Percentiles rank a stretch among this genome's conserved stretches.
Evolutionary conservation across 129 eudicot genomes (phyloP).

Genomic region (Ambrosia artemisiifolia): DNA sequence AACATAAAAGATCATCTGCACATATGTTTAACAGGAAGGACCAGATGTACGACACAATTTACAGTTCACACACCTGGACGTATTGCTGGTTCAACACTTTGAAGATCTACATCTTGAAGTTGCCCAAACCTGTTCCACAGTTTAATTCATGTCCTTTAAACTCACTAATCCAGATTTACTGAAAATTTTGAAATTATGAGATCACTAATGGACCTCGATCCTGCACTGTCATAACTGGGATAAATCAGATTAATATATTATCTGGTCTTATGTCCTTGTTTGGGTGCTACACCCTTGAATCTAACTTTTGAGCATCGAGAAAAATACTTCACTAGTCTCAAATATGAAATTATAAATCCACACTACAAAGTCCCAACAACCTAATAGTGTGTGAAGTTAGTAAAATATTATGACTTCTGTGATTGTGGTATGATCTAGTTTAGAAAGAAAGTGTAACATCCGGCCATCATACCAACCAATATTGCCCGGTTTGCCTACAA

Average conservation of each 20-base stretch:
- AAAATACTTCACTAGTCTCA: neutral
- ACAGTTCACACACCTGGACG: slow-evolving; percentile 63
- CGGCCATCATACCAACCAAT: too few relatives aligned
- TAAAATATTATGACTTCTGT: neutral
- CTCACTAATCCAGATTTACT: neutral
- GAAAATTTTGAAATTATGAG: neutral
- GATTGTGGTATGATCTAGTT: slow-evolving; percentile 4
- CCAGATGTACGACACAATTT: neutral
- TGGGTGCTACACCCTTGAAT: neutral
- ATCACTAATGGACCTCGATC: neutral
- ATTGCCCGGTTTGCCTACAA: too few relatives aligned
- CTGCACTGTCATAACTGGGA: neutral
- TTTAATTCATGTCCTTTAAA: neutral
- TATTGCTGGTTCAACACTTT: slow-evolving; percentile 87
- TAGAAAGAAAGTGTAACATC: neutral
- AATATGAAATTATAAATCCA: neutral
- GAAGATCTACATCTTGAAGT: slow-evolving; percentile 95
- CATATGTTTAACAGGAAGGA: neutral
- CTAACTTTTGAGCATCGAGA: neutral
- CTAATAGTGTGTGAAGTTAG: neutral
- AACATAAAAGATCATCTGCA: neutral
- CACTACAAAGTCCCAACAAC: neutral
- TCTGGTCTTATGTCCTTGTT: neutral
- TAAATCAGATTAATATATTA: neutral
- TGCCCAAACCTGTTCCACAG: slow-evolving; percentile 81